Evolutionary conservation across 208 protist genomes (phyloP).

Genomic region (Trypanosoma conorhini): DNA sequence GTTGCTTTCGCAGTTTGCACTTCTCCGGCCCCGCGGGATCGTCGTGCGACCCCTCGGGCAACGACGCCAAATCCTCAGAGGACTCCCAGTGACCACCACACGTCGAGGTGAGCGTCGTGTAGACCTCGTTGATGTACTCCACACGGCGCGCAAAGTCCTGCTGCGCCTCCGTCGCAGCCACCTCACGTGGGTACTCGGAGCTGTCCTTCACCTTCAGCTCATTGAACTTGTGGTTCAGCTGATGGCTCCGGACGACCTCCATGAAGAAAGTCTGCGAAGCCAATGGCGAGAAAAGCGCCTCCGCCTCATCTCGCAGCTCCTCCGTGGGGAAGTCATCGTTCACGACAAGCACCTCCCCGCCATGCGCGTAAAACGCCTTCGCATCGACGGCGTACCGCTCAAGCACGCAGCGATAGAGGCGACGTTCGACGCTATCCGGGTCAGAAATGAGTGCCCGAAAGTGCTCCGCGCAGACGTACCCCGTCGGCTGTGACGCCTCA

Average conservation of each 20-base stretch:
- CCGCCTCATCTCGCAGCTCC: slow-evolving; percentile 70
- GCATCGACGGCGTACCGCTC: slow-evolving; percentile 58
- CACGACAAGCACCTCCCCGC: slow-evolving; percentile 79
- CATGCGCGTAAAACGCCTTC: slow-evolving; percentile 64
- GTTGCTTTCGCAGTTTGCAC: neutral
- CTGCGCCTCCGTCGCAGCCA: slow-evolving; percentile 31
- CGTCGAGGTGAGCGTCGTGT: slow-evolving; percentile 47
- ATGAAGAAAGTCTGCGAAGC: slow-evolving; percentile 73
- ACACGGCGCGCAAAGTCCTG: slow-evolving; percentile 66
- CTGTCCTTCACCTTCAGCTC: slow-evolving; percentile 65
- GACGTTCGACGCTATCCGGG: slow-evolving; percentile 51
- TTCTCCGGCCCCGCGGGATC: neutral
- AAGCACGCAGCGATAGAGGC: slow-evolving; percentile 69
- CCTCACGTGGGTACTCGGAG: slow-evolving; percentile 57
- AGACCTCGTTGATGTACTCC: slow-evolving; percentile 47
- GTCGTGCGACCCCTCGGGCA: neutral
- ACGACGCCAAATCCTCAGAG: neutral
- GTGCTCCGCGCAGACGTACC: slow-evolving; percentile 54
- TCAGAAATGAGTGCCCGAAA: slow-evolving; percentile 60
- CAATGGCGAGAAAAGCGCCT: slow-evolving; percentile 55
- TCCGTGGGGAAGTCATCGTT: slow-evolving; percentile 87
- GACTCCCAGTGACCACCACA: neutral
- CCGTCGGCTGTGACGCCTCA: slow-evolving; percentile 8
- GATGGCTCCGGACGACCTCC: slow-evolving; percentile 68
- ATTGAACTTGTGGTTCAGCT: slow-evolving; percentile 53